These are phyloP conservation scores for Acidiella bohemica DNA, from an alignment of 495 filamentous ascomycete genomes.

Conservation along the genomic window DNA sequence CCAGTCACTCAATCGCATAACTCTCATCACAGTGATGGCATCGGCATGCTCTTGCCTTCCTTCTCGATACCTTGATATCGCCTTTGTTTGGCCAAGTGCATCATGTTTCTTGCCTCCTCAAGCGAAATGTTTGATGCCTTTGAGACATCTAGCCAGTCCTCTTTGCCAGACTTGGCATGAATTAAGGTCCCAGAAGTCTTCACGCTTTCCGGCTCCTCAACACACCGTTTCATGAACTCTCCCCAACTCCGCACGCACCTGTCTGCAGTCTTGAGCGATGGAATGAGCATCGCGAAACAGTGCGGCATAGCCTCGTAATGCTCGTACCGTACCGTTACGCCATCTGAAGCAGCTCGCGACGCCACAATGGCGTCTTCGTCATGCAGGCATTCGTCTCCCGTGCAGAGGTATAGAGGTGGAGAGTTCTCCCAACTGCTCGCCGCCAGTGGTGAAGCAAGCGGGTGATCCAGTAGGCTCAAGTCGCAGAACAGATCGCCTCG, in stretches of 20 bases:
- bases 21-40: conserved; percentile 21
- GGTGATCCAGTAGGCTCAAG: conserved; percentile 51
- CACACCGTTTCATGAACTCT: conserved; percentile 40
- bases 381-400: conserved; percentile 67
- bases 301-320: conserved; percentile 86
- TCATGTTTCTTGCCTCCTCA: conserved; percentile 38
- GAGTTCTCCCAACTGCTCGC: conserved; percentile 49
- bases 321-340: conserved; percentile 53
- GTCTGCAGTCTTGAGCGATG: conserved; percentile 33
- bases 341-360: conserved; percentile 42
- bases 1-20: no score
- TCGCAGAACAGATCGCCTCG: conserved; percentile 56
- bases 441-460: conserved; percentile 57
- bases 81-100: conserved; percentile 36
- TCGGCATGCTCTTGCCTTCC: conserved; percentile 25
- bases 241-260: conserved; percentile 44
- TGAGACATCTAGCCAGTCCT: conserved; percentile 38
- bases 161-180: conserved; percentile 41
- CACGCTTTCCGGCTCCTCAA: conserved; percentile 29
- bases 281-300: conserved; percentile 56
- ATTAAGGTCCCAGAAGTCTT: conserved; percentile 39
- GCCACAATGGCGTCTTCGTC: conserved; percentile 59
- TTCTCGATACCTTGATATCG: conserved; percentile 30
- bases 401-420: conserved; percentile 57
- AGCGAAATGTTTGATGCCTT: conserved; percentile 37